Evolutionary conservation across 140 eudicot genomes (phyloP), one percentile per base, ranked within the genome.

Genomic region (Senecio squalidus): DNA sequence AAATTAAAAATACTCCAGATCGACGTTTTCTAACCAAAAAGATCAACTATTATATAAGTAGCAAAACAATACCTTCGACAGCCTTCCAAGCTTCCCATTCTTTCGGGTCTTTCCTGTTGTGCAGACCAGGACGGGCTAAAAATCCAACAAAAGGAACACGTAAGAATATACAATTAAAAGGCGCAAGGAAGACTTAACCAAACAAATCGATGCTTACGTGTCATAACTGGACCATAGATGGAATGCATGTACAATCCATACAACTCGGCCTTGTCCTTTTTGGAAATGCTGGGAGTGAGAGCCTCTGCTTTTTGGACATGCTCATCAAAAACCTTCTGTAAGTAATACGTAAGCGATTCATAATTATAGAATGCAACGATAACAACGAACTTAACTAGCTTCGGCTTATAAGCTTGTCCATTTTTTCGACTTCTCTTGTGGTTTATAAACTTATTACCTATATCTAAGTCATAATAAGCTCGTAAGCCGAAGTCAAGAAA

Each of bases 41-140:
- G n/a, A n/a, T n/a, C n/a, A n/a, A n/a, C n/a, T n/a, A n/a, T n/a
- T n/a, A n/a, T n/a, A n/a, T n/a, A n/a, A n/a, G n/a, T n/a, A n/a
- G n/a, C n/a, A n/a, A n/a, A n/a, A n/a, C 27, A 65, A 13, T 81
- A 91, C 98, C 95, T 84, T 92, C 95, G 40, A 75, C 84, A 9
- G 86, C 89, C 81, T 92, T 84, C 98, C 98, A 92, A 13, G 96
- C 93, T 76, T 92, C 98, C 98, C 98, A 92, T 72, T 92, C 87
- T 17, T 93, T 93, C 72, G 82, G 78, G 64, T 81, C 96, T 77
- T 60, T 87, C 87, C 63, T 69, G 91, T 82, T 79, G 49, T 87
- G 77, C 1, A 92, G 75, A 28, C 98, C 98, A 4, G 98, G 98
- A 64, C 98, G 98, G 64, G 72, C 98, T 92, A 81, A 47, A 45